Percentiles rank a stretch among this genome's conserved stretches.
Evolutionary conservation across 495 filamentous ascomycete species (phyloP).

Genomic region (Tuber indicum): DNA sequence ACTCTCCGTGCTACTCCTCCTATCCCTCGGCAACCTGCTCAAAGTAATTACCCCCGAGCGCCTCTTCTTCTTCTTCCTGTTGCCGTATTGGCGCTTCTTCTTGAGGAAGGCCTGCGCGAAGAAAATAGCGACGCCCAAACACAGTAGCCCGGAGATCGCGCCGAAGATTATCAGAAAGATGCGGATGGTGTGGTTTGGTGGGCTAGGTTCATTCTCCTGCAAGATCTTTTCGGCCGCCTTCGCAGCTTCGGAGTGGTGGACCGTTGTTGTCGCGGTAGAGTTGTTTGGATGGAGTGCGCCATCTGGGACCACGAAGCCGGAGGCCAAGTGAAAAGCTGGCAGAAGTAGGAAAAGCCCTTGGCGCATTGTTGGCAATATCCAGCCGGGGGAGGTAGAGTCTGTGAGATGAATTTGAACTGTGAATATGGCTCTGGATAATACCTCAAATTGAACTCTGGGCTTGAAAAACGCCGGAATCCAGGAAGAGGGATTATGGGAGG

Average conservation of each 20-base stretch:
- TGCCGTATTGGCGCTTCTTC: neutral
- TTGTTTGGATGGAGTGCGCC: neutral
- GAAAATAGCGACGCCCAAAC: neutral
- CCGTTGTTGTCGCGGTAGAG: neutral
- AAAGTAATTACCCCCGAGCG: neutral
- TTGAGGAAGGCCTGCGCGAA: neutral
- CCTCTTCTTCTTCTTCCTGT: neutral
- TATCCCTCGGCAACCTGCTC: neutral
- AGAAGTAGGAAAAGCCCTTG: neutral
- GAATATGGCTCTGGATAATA: neutral
- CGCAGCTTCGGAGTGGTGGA: neutral
- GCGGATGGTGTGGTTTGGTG: neutral
- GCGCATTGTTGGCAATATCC: neutral
- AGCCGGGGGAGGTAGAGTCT: neutral
- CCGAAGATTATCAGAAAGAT: neutral
- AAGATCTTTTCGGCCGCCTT: neutral
- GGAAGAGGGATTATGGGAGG: neutral
- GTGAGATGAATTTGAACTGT: neutral
- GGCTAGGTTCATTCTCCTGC: neutral
- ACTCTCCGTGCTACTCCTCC: neutral
- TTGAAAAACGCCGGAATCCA: neutral
- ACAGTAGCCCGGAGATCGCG: neutral
- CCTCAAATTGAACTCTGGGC: neutral
- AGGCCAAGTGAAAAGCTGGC: neutral
- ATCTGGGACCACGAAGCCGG: neutral